A percentile compares a stretch with the other conserved stretches of the same genome.
phyloP scores from a whole-genome alignment of 2,329 filamentous ascomycete genomes.

The Malbranchea zuffiana region DNA sequence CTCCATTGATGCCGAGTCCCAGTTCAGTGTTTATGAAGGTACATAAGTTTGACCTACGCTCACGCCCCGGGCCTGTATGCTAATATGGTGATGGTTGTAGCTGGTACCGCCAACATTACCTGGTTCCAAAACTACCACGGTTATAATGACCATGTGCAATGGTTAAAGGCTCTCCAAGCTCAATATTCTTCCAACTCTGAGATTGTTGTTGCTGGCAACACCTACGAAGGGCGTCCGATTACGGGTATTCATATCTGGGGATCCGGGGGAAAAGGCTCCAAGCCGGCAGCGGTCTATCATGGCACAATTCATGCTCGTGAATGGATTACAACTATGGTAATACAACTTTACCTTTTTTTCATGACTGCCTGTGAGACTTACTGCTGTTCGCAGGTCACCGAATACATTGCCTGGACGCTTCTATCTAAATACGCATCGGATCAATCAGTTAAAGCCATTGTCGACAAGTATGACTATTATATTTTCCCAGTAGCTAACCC shows the following conservation, averaged over 20 bases:
- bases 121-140: slow-evolving; percentile 47
- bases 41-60: slow-evolving; percentile 17
- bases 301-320: slow-evolving; percentile 50
- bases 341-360: not conserved
- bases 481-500: slow-evolving; percentile 54
- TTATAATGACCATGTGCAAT: slow-evolving; percentile 43
- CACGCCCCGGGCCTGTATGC: too few species aligned
- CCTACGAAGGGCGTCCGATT: slow-evolving; percentile 36
- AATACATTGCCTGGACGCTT: slow-evolving; percentile 44
- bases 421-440: slow-evolving; percentile 36
- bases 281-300: slow-evolving; percentile 47
- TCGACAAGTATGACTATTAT: slow-evolving; percentile 56
- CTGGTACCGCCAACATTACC: slow-evolving; percentile 23
- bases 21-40: slow-evolving; percentile 19
- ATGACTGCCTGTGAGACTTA: not conserved
- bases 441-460: slow-evolving; percentile 34
- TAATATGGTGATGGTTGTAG: slow-evolving; percentile 11
- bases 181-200: slow-evolving; percentile 39
- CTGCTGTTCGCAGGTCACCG: slow-evolving; percentile 19
- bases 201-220: slow-evolving; percentile 41
- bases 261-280: slow-evolving; percentile 31
- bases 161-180: slow-evolving; percentile 38
- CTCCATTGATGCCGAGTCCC: slow-evolving; percentile 32
- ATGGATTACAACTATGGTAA: slow-evolving; percentile 48
- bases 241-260: slow-evolving; percentile 47